phyloP scores from a whole-genome alignment of 176 grass and related monocot species.

The Cocos nucifera region DNA sequence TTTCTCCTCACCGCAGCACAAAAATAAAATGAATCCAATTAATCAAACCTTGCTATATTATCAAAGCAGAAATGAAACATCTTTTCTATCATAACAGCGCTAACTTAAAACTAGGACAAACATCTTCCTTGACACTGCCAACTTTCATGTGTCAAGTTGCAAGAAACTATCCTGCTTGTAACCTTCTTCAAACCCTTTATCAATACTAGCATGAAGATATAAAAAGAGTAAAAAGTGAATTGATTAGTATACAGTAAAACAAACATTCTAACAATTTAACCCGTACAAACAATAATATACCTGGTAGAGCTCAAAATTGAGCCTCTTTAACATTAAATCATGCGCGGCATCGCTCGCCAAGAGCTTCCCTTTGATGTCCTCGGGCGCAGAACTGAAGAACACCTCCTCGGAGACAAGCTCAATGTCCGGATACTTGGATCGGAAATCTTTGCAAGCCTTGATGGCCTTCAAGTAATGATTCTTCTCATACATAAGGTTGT shows the following conservation, averaged over 20 bases:
- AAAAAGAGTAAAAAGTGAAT: not conserved
- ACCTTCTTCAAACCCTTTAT: no score
- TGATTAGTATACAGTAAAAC: not conserved
- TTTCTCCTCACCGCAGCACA: no score
- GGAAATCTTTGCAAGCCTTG: constrained; percentile 69
- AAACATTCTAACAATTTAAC: no score
- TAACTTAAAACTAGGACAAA: no score
- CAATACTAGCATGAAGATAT: not conserved
- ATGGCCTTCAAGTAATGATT: constrained; percentile 98
- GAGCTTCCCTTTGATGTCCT: constrained; percentile 57
- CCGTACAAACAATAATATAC: constrained; percentile 13
- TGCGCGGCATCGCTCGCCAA: constrained; percentile 58
- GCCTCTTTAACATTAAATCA: constrained; percentile 90
- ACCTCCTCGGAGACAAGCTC: constrained; percentile 88
- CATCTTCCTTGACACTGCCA: no score
- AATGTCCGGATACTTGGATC: constrained; percentile 77
- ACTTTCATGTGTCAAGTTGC: no score
- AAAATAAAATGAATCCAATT: no score
- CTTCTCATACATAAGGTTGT: constrained; percentile 97
- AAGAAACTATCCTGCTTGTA: no score
- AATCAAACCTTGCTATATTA: no score
- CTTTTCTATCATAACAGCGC: no score
- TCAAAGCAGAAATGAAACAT: no score
- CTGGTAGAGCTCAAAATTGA: constrained; percentile 90
- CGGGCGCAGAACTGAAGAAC: constrained; percentile 45